phyloP scores from a whole-genome alignment of 2,329 filamentous ascomycete genomes.

The Nemania bipapillata region DNA sequence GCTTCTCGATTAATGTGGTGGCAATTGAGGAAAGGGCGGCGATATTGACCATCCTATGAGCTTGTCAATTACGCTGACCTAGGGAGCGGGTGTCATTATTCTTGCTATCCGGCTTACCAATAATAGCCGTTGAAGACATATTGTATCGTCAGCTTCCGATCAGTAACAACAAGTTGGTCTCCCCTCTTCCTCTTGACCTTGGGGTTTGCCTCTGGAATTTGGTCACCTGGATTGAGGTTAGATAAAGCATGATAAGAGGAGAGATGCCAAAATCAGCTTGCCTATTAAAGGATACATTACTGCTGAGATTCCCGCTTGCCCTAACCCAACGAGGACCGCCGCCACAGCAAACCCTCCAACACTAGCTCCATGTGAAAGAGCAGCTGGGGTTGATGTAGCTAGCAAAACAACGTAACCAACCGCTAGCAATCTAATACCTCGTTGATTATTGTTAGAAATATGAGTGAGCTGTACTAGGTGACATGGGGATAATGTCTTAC shows the following conservation, averaged over 20 bases:
- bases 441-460: background rate
- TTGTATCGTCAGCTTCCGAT: background rate
- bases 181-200: background rate
- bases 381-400: slow-evolving; percentile 3
- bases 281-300: slow-evolving; percentile 27
- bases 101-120: background rate
- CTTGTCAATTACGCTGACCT: background rate
- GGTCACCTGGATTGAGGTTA: background rate
- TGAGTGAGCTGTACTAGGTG: background rate
- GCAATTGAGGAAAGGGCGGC: slow-evolving; percentile 22
- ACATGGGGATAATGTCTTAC: background rate
- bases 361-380: slow-evolving; percentile 13
- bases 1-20: slow-evolving; percentile 26
- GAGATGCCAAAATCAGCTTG: background rate
- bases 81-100: background rate
- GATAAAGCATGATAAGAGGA: background rate
- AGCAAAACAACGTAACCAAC: slow-evolving; percentile 15
- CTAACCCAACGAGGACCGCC: slow-evolving; percentile 12
- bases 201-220: background rate
- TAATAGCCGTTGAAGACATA: slow-evolving; percentile 3
- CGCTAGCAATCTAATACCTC: background rate
- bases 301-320: slow-evolving; percentile 14
- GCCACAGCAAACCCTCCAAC: slow-evolving; percentile 2
- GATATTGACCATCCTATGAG: slow-evolving; percentile 19
- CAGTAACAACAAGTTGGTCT: background rate